Percentiles rank a stretch among this genome's conserved stretches.
These are phyloP conservation scores for Ligustrum vulgare DNA, from an alignment of 257 asterid genomes.

Conservation along the genomic window DNA sequence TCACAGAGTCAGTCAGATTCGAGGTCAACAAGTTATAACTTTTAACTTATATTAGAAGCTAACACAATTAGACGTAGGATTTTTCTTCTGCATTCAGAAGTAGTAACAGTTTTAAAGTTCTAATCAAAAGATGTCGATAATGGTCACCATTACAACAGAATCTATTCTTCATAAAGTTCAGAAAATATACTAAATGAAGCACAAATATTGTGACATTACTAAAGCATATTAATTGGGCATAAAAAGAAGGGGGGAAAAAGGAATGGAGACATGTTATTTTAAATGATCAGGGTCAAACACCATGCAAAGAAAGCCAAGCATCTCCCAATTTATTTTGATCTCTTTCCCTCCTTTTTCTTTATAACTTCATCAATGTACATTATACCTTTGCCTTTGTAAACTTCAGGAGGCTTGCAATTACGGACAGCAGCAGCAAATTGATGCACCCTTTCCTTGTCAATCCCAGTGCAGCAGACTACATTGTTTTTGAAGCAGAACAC, in stretches of 20 bases:
- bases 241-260: background rate
- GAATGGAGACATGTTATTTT: background rate
- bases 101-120: background rate
- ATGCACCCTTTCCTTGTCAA: conserved; percentile 64
- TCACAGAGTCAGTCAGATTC: no score
- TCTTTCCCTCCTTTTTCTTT: conserved; percentile 63
- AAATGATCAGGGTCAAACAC: background rate
- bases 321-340: conserved; percentile 39
- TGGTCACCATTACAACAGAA: background rate
- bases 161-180: background rate
- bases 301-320: background rate
- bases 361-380: conserved; percentile 68
- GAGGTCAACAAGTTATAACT: background rate
- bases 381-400: conserved; percentile 72
- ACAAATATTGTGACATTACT: background rate
- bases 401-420: conserved; percentile 70
- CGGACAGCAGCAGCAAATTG: conserved; percentile 73
- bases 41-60: background rate
- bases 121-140: background rate
- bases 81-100: background rate
- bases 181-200: background rate
- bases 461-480: conserved; percentile 61
- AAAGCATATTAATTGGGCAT: background rate
- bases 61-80: background rate
- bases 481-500: conserved; percentile 69